Base-by-base conservation (phyloP, 2,329 filamentous ascomycete genomes). In the Hypoxylon sp. region DNA sequence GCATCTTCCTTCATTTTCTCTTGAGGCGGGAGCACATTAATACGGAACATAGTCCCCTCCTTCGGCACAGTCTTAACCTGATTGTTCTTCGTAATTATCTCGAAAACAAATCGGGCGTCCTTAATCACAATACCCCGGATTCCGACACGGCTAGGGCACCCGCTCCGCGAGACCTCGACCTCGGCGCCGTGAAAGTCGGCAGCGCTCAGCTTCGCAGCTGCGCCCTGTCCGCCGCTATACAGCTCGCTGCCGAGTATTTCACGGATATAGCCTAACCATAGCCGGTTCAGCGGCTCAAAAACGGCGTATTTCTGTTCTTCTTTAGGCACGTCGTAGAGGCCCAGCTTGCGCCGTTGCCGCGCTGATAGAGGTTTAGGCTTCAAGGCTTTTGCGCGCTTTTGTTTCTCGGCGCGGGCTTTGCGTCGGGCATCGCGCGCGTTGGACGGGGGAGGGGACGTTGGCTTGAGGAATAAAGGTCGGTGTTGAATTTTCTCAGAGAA, bases 161-260 rank as follows among this genome's bases (percentile, higher is more conserved):
- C 82, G 78, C 94, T 96, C 73, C 94, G 83, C 60, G 95, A 91
- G 21, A 98, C 93, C 80, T 94, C 89, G 19, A 98, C 79, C 72
- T 89, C 83, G 14, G 95, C 94, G 1, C 96, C 96, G 78, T 98
- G 94, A 75, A 94, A 95, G 80, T 99, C 96, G 1, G 94, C 95
- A 63, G 91, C 93, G 48, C 88, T 90, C 34, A 99, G 82, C 79
- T 96, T 92, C 3, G 91, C 91, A 4, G 90, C 92, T 2, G 90
- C 86, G 5, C 80, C 80, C 2, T 87, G 82, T 0, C 87, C 87
- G 17, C 90, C 84, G 0, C 82, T 82, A 68, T 84, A 84, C 2
- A 89, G 77, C 67, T 87, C 86, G 60, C 87, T 76, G 4, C 91
- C 91, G 1, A 98, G 80, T 0, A 98, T 83, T 72, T 98, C 94